Evolutionary conservation across 257 asterid genomes (phyloP).

Genomic region (Salvia splendens): DNA sequence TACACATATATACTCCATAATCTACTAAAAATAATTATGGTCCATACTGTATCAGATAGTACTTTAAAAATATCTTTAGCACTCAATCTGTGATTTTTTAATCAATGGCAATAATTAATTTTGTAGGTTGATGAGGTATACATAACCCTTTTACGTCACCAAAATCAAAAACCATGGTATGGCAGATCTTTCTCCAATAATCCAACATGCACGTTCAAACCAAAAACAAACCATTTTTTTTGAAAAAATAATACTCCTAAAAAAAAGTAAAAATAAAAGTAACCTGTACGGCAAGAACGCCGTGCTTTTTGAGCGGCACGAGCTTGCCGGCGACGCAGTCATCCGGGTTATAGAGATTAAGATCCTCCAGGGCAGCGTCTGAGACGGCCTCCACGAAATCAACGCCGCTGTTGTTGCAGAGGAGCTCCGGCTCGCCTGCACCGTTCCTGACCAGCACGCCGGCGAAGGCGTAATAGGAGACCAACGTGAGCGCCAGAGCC

Average conservation of each 20-base stretch:
- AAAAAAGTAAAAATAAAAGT: neutral
- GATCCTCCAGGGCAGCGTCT: constrained; percentile 45
- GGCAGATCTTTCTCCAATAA: neutral
- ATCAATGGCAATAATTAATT: no score
- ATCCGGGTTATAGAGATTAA: constrained; percentile 58
- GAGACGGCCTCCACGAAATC: constrained; percentile 58
- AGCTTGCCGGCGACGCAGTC: constrained; percentile 56
- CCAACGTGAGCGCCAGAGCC: constrained; percentile 54
- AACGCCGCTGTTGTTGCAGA: constrained; percentile 69
- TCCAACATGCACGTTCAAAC: neutral
- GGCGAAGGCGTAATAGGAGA: constrained; percentile 48
- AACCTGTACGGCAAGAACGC: constrained; percentile 70
- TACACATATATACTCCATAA: no score
- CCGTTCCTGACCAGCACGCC: constrained; percentile 48
- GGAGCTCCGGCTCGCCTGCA: constrained; percentile 63
- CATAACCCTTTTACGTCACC: no score
- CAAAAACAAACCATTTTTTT: no score
- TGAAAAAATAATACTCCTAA: neutral
- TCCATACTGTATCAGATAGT: no score
- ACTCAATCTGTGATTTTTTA: no score
- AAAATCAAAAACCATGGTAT: no score
- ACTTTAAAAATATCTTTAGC: no score
- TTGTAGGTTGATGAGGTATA: no score
- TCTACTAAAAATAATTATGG: no score
- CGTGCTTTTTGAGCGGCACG: constrained; percentile 51